phyloP scores from a whole-genome alignment of 768 basidiomycete species.

The Macrocybe gigantea region DNA sequence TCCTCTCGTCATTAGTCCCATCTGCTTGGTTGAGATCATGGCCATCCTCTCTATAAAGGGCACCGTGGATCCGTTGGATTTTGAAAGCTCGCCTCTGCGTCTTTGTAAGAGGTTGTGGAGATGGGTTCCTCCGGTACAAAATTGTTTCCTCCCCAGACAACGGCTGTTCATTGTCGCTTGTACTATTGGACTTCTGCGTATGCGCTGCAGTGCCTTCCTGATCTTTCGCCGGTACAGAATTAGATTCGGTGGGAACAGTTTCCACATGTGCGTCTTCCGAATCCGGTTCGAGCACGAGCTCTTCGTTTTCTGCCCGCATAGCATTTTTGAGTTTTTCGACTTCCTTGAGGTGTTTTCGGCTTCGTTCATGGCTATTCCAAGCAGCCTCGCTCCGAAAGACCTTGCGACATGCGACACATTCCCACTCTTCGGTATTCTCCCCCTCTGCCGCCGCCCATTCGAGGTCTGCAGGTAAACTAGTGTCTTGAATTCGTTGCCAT shows the following conservation, averaged over 20 bases:
- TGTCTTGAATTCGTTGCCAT: conserved; percentile 70
- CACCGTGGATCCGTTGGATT: background rate
- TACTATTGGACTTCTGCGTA: background rate
- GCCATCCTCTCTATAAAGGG: background rate
- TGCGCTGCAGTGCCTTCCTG: conserved; percentile 8
- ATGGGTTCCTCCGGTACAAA: conserved; percentile 2
- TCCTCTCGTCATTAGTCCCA: conserved; percentile 1
- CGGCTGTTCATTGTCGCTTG: background rate
- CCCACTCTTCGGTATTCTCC: conserved; percentile 76
- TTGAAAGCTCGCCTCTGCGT: conserved; percentile 12
- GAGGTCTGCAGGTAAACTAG: conserved; percentile 48
- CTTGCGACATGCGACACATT: conserved; percentile 94
- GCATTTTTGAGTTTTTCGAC: conserved; percentile 71
- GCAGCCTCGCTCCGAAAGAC: conserved; percentile 87
- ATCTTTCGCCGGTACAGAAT: background rate
- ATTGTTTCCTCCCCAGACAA: background rate
- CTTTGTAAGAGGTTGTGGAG: conserved; percentile 8
- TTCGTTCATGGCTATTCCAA: conserved; percentile 95
- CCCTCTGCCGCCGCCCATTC: conserved; percentile 71
- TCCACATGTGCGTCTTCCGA: conserved; percentile 25
- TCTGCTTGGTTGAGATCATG: background rate
- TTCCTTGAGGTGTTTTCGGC: conserved; percentile 89
- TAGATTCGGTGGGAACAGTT: background rate
- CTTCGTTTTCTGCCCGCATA: conserved; percentile 73
- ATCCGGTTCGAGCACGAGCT: conserved; percentile 41